phyloP scores from a whole-genome alignment of 192 early-diverging fungal genomes.

The Thamnidium elegans region DNA sequence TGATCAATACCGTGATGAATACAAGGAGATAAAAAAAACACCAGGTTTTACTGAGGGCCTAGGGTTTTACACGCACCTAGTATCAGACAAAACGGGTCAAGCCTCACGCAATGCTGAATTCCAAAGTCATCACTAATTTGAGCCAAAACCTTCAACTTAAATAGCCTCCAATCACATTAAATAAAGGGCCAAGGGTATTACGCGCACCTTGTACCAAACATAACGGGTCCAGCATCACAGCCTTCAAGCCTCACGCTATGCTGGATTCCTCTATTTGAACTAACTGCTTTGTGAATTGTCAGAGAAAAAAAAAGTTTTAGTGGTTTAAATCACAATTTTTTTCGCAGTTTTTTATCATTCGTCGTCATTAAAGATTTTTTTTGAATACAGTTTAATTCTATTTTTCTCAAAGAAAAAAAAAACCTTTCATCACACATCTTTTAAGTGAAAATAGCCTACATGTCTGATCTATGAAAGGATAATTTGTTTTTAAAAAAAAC shows the following conservation, averaged over 20 bases:
- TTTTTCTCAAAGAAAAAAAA: no score
- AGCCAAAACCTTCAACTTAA: constrained; percentile 14
- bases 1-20: constrained; percentile 10
- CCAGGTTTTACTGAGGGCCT: constrained; percentile 17
- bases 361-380: no score
- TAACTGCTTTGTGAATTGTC: constrained; percentile 13
- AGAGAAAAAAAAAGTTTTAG: constrained; percentile 3
- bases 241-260: constrained; percentile 14
- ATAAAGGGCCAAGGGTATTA: constrained; percentile 17
- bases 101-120: constrained; percentile 15
- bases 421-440: no score
- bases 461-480: constrained; percentile 18
- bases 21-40: constrained; percentile 13
- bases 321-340: no score
- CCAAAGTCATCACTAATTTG: constrained; percentile 9
- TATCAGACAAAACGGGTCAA: constrained; percentile 12
- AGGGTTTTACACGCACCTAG: constrained; percentile 14
- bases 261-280: constrained; percentile 17
- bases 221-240: constrained; percentile 8
- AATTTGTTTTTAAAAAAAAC: constrained; percentile 11
- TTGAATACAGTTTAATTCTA: no score
- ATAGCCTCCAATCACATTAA: constrained; percentile 8
- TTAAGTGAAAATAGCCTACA: constrained; percentile 17
- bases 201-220: constrained; percentile 15
- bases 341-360: no score